phyloP scores from a whole-genome alignment of 2,329 filamentous ascomycete species.

The Diaporthe caulivora region DNA sequence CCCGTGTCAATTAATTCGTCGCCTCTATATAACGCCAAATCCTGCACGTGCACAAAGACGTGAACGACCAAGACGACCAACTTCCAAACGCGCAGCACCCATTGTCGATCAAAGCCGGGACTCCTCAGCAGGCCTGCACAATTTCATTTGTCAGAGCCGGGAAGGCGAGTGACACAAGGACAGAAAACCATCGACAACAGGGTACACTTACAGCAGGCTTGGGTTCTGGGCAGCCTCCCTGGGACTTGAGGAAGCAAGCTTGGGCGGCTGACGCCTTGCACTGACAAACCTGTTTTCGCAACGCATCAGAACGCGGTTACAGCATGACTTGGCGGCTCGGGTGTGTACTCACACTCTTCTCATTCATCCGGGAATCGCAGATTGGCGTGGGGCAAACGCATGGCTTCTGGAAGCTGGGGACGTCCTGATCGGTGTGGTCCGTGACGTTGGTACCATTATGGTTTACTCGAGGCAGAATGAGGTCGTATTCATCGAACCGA shows the following conservation, averaged over 20 bases:
- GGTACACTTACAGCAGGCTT: constrained; percentile 36
- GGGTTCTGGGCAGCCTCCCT: constrained; percentile 41
- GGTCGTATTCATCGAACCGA: neutral
- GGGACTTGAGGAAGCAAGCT: constrained; percentile 41
- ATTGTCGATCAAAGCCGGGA: neutral
- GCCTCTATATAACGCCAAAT: constrained; percentile 22
- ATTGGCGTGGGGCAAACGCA: constrained; percentile 38
- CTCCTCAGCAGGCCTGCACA: constrained; percentile 23
- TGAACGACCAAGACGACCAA: neutral
- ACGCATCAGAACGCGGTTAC: neutral
- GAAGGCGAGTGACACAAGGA: neutral
- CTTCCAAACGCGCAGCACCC: constrained; percentile 4
- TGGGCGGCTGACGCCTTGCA: constrained; percentile 40
- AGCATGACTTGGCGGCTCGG: neutral
- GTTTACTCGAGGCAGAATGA: constrained; percentile 28
- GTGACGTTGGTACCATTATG: constrained; percentile 21
- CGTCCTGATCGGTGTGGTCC: constrained; percentile 30
- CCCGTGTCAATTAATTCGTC: constrained; percentile 2
- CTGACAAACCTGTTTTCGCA: constrained; percentile 40
- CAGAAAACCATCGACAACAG: neutral
- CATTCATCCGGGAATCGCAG: constrained; percentile 40
- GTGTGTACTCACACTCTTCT: constrained; percentile 40
- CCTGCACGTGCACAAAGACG: constrained; percentile 9
- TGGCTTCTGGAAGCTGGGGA: constrained; percentile 39
- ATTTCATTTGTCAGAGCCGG: neutral